These are phyloP conservation scores for Mycena polygramma DNA, from an alignment of 768 basidiomycete species.

Conservation along the genomic window DNA sequence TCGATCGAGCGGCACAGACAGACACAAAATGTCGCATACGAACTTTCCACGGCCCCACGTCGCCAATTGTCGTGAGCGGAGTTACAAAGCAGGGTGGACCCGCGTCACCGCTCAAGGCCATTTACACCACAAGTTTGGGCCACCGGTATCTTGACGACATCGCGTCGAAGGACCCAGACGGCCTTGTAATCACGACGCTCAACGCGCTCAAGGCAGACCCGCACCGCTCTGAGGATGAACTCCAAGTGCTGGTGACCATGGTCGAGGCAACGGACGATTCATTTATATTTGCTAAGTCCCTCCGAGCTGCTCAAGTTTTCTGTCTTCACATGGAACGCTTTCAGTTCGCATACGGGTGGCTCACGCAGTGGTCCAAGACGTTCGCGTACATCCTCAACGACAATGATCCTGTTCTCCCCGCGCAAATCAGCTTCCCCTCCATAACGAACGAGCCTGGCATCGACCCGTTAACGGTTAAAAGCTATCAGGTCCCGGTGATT, in stretches of 20 bases:
- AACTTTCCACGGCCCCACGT: constrained; percentile 39
- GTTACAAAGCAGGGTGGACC: constrained; percentile 44
- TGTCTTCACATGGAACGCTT: constrained; percentile 38
- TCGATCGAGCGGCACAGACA: constrained; percentile 39
- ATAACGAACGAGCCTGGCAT: constrained; percentile 7
- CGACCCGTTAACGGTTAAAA: constrained; percentile 20
- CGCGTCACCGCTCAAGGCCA: constrained; percentile 42
- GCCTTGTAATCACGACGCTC: neutral
- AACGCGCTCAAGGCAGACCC: neutral
- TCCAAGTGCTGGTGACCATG: neutral
- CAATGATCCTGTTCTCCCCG: neutral
- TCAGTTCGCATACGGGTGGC: constrained; percentile 31
- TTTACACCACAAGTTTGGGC: constrained; percentile 40
- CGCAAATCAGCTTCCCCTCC: constrained; percentile 10
- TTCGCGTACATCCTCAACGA: constrained; percentile 33
- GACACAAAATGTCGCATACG: constrained; percentile 26
- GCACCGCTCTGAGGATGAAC: neutral
- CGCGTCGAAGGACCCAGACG: constrained; percentile 1
- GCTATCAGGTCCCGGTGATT: constrained; percentile 25
- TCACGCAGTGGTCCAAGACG: constrained; percentile 42
- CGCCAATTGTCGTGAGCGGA: constrained; percentile 36
- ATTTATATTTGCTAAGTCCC: neutral
- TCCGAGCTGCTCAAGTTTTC: constrained; percentile 16
- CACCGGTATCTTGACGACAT: constrained; percentile 36
- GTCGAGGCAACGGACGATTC: constrained; percentile 19